phyloP scores from a whole-genome alignment of 2,329 filamentous ascomycete genomes.

The Beauveria sp. region DNA sequence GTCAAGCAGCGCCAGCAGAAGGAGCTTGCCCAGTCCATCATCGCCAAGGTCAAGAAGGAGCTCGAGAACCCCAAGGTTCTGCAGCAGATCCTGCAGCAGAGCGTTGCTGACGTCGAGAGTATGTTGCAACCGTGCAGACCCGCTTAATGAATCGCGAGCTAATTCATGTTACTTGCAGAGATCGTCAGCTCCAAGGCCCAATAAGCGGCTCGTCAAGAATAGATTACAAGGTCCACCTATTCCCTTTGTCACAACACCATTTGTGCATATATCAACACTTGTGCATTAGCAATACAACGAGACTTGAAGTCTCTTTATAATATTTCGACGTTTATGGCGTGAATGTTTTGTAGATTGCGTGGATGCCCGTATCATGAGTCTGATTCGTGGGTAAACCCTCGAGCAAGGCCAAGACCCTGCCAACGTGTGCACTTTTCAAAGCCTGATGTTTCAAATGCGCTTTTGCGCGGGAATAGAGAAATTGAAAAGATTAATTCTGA shows the following conservation, averaged over 20 bases:
- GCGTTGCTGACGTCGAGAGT: slow-evolving; percentile 94
- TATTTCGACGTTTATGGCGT: not conserved
- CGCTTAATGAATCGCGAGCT: slow-evolving; percentile 19
- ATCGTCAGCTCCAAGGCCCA: slow-evolving; percentile 57
- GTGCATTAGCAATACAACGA: slow-evolving; percentile 53
- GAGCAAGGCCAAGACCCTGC: too few species aligned
- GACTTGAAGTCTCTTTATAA: slow-evolving; percentile 22
- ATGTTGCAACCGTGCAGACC: slow-evolving; percentile 22
- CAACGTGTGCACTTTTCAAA: too few species aligned
- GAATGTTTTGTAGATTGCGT: not conserved
- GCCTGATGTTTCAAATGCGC: not conserved
- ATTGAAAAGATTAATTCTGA: not conserved
- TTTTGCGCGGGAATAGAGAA: not conserved
- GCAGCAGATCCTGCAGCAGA: slow-evolving; percentile 97
- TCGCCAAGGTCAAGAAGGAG: slow-evolving; percentile 98
- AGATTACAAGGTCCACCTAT: slow-evolving; percentile 30
- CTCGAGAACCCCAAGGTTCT: slow-evolving; percentile 95
- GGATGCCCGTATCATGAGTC: not conserved
- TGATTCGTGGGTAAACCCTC: too few species aligned
- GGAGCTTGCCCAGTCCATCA: slow-evolving; percentile 87
- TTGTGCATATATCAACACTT: slow-evolving; percentile 51
- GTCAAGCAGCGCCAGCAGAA: slow-evolving; percentile 98
- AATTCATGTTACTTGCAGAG: slow-evolving; percentile 34
- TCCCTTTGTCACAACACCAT: slow-evolving; percentile 45
- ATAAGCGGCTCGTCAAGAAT: slow-evolving; percentile 42